phyloP scores from a whole-genome alignment of 768 basidiomycete genomes.

The Auricularia sp. region DNA sequence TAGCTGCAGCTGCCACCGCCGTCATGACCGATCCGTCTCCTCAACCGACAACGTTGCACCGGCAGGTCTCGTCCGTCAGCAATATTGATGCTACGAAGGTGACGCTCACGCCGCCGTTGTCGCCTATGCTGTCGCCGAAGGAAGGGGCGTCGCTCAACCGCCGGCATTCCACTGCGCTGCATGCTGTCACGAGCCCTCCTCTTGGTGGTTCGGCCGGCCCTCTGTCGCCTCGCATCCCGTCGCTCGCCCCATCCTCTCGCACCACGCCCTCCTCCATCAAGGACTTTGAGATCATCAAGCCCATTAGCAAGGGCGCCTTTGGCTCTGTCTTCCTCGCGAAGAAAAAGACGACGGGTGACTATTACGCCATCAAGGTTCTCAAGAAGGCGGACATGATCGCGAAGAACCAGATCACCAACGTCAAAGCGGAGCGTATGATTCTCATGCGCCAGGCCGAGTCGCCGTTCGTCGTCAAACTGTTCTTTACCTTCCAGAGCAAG shows the following conservation, averaged over 20 bases:
- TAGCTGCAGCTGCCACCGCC: slow-evolving; percentile 30
- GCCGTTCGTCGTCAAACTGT: slow-evolving; percentile 94
- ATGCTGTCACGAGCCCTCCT: slow-evolving; percentile 48
- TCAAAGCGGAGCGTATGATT: slow-evolving; percentile 99
- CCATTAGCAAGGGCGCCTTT: slow-evolving; percentile 97
- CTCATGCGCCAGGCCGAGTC: slow-evolving; percentile 99
- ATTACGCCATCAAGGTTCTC: slow-evolving; percentile 98
- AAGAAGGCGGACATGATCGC: slow-evolving; percentile 99
- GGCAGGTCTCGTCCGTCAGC: slow-evolving; percentile 51
- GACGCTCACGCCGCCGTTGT: slow-evolving; percentile 65
- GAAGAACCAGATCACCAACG: slow-evolving; percentile 99
- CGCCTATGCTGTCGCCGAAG: slow-evolving; percentile 48
- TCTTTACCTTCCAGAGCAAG: slow-evolving; percentile 99
- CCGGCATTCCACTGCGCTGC: slow-evolving; percentile 57
- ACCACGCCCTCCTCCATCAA: slow-evolving; percentile 88
- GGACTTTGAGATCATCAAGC: slow-evolving; percentile 99
- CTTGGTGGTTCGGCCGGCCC: slow-evolving; percentile 33
- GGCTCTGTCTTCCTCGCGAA: slow-evolving; percentile 97
- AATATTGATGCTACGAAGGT: slow-evolving; percentile 50
- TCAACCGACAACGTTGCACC: slow-evolving; percentile 25
- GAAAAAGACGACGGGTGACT: slow-evolving; percentile 96
- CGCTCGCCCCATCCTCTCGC: slow-evolving; percentile 65
- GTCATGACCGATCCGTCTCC: slow-evolving; percentile 36
- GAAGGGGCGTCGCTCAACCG: slow-evolving; percentile 39
- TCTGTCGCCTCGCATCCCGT: slow-evolving; percentile 79